These are phyloP conservation scores for Gloeopeniophorella convolvens DNA, from an alignment of 768 basidiomycete species.

Conservation along the genomic window DNA sequence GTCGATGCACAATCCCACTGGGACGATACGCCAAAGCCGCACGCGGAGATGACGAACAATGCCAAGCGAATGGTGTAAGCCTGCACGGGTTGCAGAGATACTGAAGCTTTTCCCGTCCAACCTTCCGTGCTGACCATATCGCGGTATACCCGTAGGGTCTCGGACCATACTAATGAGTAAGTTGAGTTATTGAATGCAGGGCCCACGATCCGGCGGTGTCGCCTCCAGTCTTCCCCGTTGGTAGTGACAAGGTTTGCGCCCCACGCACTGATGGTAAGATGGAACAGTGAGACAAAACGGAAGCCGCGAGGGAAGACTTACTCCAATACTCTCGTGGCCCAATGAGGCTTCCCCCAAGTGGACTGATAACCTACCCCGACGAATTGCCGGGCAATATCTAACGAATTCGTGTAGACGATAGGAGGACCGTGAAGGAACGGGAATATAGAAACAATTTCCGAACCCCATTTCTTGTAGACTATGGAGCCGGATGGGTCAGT, in stretches of 20 bases:
- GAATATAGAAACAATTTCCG: constrained; percentile 13
- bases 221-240: constrained; percentile 20
- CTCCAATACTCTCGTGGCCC: not conserved
- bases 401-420: constrained; percentile 7
- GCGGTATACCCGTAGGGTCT: constrained; percentile 19
- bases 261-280: constrained; percentile 12
- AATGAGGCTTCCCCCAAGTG: constrained; percentile 18
- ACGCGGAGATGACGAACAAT: constrained; percentile 20
- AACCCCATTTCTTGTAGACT: constrained; percentile 13
- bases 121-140: constrained; percentile 17
- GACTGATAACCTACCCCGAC: constrained; percentile 14
- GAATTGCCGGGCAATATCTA: constrained; percentile 19
- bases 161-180: constrained; percentile 22
- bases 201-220: constrained; percentile 22
- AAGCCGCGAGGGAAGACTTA: not conserved
- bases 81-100: constrained; percentile 13
- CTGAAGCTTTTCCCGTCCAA: constrained; percentile 9
- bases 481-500: not conserved
- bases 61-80: constrained; percentile 19
- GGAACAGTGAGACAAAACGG: not conserved
- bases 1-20: too few relatives aligned
- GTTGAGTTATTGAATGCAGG: constrained; percentile 23
- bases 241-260: constrained; percentile 17
- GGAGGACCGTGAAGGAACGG: constrained; percentile 12
- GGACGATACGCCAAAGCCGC: constrained; percentile 19